Evolutionary conservation across 2,329 filamentous ascomycete genomes (phyloP).

Genomic region (Shiraia sp.): DNA sequence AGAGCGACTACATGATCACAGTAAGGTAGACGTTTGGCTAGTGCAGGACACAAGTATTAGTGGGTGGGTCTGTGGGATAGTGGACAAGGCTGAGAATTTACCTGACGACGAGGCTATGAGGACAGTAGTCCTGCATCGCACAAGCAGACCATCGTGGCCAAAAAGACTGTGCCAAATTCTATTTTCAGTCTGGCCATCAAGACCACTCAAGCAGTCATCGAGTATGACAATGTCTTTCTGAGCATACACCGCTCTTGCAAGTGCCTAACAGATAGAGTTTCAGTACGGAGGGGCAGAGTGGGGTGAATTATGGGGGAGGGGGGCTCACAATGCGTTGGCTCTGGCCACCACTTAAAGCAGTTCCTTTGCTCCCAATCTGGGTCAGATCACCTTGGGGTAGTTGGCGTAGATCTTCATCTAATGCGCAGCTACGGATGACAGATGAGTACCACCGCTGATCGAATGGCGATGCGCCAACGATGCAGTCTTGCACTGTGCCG

Average conservation of each 20-base stretch:
- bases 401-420: constrained; percentile 40
- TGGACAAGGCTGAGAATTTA: constrained; percentile 12
- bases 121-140: constrained; percentile 42
- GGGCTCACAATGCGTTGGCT: constrained; percentile 53
- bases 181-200: constrained; percentile 55
- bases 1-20: constrained; percentile 51
- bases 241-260: constrained; percentile 58
- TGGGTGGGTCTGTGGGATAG: too few relatives aligned
- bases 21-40: constrained; percentile 41
- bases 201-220: constrained; percentile 57
- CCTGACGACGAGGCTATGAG: constrained; percentile 39
- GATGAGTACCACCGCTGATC: constrained; percentile 44
- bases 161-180: constrained; percentile 54
- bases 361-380: constrained; percentile 55
- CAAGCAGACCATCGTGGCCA: constrained; percentile 51
- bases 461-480: constrained; percentile 40
- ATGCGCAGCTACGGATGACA: constrained; percentile 39
- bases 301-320: constrained; percentile 12
- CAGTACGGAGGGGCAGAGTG: constrained; percentile 13
- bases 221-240: constrained; percentile 53
- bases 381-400: constrained; percentile 47
- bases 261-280: constrained; percentile 35
- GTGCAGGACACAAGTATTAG: neutral
- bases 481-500: constrained; percentile 43
- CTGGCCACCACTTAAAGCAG: constrained; percentile 58